Evolutionary conservation across 1,139 yeast genomes (phyloP), one percentile per base, ranked within the genome.

Genomic region (Protomyces inouyei): DNA sequence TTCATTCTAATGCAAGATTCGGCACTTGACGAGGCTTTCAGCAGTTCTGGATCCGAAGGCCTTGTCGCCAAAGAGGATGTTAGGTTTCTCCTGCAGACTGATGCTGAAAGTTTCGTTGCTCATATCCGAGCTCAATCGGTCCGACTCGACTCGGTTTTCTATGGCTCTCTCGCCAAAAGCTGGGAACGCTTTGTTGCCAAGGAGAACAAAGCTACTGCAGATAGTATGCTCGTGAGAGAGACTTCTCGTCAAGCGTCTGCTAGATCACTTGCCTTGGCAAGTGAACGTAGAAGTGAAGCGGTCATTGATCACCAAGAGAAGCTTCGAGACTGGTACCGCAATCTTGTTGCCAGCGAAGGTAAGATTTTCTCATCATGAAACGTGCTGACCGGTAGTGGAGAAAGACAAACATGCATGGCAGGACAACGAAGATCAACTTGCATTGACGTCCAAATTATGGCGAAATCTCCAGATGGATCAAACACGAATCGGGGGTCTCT

Each of bases 361-460:
- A 52, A 10, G 23, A 6, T 35, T n/a, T 10, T 51, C 23, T 23
- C 23, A 4, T 21, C 25, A 10, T 12, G n/a, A 45, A 10, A 18
- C 10, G 1, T 10, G 51, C 55, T 57, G 23, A 57, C 16, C 8
- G 28, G 61, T 55, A 70, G 72, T 78, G 4, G 73, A 78, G 35
- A 81, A 80, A 66, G 79, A 77, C 66, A 79, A 81, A 65, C 77
- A 89, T 55, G 78, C 80, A 57, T 72, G 78, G 1, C 91, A 86
- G 69, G 95, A 88, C 71, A 80, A 78, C 61, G 82, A 81, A 60
- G 95, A 87, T 69, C 85, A 83, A 68, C 72, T 79, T 12, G 77
- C 80, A n/a, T 83, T 80, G 67, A 82, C 79, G 71, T 76, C 80
- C 6, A 73, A 82, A 0, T 75, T 76, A 40, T 86, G 83, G 71